Evolutionary conservation across 2,329 filamentous ascomycete species (phyloP), one percentile per base, ranked within the genome.

Genomic region (Xylariaceae sp.): DNA sequence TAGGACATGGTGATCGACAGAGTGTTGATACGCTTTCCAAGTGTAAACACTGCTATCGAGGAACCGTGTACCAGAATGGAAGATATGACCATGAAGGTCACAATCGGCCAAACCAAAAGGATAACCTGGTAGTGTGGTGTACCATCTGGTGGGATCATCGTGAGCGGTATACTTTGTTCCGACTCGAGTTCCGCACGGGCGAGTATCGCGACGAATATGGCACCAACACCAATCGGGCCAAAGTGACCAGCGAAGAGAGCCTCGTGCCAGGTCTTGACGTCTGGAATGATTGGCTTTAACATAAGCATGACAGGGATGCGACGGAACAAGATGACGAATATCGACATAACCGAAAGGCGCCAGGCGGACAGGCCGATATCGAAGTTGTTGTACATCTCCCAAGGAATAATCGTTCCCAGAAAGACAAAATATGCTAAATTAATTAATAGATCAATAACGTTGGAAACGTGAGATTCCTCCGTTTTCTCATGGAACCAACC

Each of bases 401-500:
- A 99, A 1, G 94, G 94, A 62, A 99, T 94, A 73, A 99, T 97
- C 56, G 94, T 91, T 56, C 94, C 94, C 65, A 99, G 89, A 73
- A 94, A 99, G 67, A 99, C 94, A 74, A 99, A 99, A 75, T 97
- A 99, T 2, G 93, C 84, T 85, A 99, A 83, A 75, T 99, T 99
- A 78, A 99, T 87, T 62, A 99, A 79, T 73, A 99, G 76, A 79
- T 99, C 94, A 71, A 99, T 99, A 72, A 99, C 94, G 84, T 99
- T 97, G 73, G 93, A 97, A 8, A 99, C 94, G 73, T 97, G 94
- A 0, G 94, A 93, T 74, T 99, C 94, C 72, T 99, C 94, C 0
- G 94, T 99, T 80, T 97, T 97, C 71, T 97, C 90, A 13, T 90
- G 89, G 69, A 99, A 99, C 94, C 94, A 99, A 65, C 94, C 94